Percentiles rank a stretch among this genome's conserved stretches.
Conservation (phyloP, 371 early-diverging fungal species). For the Rhizopus arrhizus region DNA sequence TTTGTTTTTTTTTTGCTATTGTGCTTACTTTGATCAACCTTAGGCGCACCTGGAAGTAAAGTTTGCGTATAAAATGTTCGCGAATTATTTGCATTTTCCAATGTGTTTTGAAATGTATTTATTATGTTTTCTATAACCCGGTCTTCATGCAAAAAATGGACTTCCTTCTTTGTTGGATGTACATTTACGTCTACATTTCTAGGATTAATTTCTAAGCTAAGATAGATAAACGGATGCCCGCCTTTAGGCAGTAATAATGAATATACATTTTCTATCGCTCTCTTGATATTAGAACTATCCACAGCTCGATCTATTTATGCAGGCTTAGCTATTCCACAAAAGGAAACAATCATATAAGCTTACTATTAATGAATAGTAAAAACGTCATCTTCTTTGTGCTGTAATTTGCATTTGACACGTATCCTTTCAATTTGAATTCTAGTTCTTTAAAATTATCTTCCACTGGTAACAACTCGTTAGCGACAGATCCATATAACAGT, state of each 20-base stretch:
- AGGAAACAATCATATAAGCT: constrained; percentile 20
- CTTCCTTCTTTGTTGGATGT: constrained; percentile 57
- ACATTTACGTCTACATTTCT: constrained; percentile 92
- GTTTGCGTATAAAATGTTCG: constrained; percentile 61
- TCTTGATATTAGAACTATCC: constrained; percentile 77
- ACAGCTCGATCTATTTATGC: constrained; percentile 79
- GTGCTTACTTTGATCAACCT: neutral
- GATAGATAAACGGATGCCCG: constrained; percentile 89
- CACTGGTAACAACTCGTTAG: constrained; percentile 70
- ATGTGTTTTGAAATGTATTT: constrained; percentile 59
- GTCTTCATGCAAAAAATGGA: constrained; percentile 92
- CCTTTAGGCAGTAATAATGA: constrained; percentile 81
- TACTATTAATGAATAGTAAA: constrained; percentile 94
- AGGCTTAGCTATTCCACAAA: too few species aligned
- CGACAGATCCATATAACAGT: constrained; percentile 79
- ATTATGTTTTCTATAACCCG: constrained; percentile 68
- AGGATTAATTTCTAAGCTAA: constrained; percentile 82
- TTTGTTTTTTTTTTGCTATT: neutral
- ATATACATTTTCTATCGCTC: constrained; percentile 81
- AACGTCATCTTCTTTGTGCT: constrained; percentile 76
- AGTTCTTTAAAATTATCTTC: constrained; percentile 45
- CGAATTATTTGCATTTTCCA: constrained; percentile 54
- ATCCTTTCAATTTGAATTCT: constrained; percentile 65
- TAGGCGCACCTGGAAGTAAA: constrained; percentile 37
- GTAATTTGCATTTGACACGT: constrained; percentile 84